These are phyloP conservation scores for Arabidopsis arenosa DNA, from an alignment of 345 rosid genomes.

Conservation along the genomic window DNA sequence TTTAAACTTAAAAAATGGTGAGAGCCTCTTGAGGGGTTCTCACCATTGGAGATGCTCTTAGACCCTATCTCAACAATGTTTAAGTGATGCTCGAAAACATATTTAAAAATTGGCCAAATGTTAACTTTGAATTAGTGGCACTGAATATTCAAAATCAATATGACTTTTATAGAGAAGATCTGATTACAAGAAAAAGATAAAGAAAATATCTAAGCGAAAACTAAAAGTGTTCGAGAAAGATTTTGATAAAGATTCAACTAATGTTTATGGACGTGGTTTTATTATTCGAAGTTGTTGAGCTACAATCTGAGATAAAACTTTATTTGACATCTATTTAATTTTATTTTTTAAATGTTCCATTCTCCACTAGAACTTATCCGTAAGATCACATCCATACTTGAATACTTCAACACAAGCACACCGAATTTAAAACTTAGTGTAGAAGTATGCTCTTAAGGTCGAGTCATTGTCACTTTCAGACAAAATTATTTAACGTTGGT, in stretches of 20 bases:
- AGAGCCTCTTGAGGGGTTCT: no score
- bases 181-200: neutral
- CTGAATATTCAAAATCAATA: neutral
- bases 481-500: slow-evolving; percentile 38
- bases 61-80: neutral
- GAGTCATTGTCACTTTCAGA: slow-evolving; percentile 46
- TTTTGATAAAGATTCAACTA: slow-evolving; percentile 15
- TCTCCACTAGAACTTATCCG: slow-evolving; percentile 33
- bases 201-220: neutral
- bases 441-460: slow-evolving; percentile 41
- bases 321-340: slow-evolving; percentile 16
- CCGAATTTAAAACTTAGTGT: slow-evolving; percentile 43
- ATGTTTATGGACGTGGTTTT: slow-evolving; percentile 14
- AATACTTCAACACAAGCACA: slow-evolving; percentile 34
- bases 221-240: neutral
- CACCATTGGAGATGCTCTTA: no score
- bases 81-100: neutral
- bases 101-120: neutral
- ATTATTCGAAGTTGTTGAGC: slow-evolving; percentile 38
- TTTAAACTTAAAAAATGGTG: no score
- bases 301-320: slow-evolving; percentile 28
- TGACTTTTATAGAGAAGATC: slow-evolving; percentile 3
- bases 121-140: neutral
- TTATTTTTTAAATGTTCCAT: neutral
- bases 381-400: slow-evolving; percentile 32